These are phyloP conservation scores for Hypoxylon lenormandii DNA, from an alignment of 495 filamentous ascomycete species.

Conservation along the genomic window DNA sequence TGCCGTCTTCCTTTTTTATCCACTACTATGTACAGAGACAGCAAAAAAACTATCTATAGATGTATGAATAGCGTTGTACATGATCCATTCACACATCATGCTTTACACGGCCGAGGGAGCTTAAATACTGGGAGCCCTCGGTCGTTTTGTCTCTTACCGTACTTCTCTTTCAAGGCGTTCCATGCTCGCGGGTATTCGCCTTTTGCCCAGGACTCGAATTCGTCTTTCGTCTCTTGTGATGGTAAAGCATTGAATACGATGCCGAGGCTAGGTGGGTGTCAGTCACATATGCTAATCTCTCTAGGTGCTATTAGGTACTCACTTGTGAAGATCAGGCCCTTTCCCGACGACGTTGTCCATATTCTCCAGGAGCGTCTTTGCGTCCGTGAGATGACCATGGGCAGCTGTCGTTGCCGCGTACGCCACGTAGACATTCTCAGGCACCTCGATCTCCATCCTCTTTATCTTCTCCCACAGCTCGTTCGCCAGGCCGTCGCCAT, in stretches of 20 bases:
- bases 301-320: slow-evolving; percentile 57
- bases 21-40: slow-evolving; percentile 46
- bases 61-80: slow-evolving; percentile 52
- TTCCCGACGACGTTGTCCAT: slow-evolving; percentile 74
- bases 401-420: slow-evolving; percentile 81
- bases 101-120: slow-evolving; percentile 57
- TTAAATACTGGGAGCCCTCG: slow-evolving; percentile 58
- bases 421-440: slow-evolving; percentile 73
- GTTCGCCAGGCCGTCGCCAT: slow-evolving; percentile 72
- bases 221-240: slow-evolving; percentile 68
- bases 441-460: slow-evolving; percentile 79
- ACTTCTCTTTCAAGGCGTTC: slow-evolving; percentile 68
- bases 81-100: slow-evolving; percentile 49
- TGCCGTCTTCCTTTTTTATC: slow-evolving; percentile 28
- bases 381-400: slow-evolving; percentile 73
- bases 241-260: slow-evolving; percentile 78
- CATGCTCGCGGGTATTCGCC: slow-evolving; percentile 75
- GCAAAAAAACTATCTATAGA: slow-evolving; percentile 33
- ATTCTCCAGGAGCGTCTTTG: slow-evolving; percentile 69
- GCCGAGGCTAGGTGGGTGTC: slow-evolving; percentile 67
- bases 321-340: slow-evolving; percentile 75
- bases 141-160: slow-evolving; percentile 52
- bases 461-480: slow-evolving; percentile 80
- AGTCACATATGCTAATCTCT: slow-evolving; percentile 15
- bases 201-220: slow-evolving; percentile 77